Percentiles rank a stretch among this genome's conserved stretches.
Evolutionary conservation across 352 stramenopile species (phyloP).

Genomic region (Globisporangium nunn): DNA sequence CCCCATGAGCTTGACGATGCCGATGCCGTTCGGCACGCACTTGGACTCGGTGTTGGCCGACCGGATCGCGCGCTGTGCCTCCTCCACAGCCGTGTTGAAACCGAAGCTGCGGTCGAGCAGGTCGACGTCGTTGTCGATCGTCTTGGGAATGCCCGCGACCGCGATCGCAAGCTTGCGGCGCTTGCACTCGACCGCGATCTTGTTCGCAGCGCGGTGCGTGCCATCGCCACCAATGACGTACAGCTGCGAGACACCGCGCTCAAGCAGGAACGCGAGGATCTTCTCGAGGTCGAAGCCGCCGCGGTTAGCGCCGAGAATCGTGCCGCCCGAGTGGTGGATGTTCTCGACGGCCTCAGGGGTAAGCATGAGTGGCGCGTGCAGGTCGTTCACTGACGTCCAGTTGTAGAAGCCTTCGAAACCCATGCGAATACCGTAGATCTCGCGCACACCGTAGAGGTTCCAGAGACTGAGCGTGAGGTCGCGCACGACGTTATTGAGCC

Average conservation of each 20-base stretch:
- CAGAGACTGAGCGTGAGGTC: constrained; percentile 93
- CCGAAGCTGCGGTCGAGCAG: constrained; percentile 97
- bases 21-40: constrained; percentile 97
- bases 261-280: constrained; percentile 19
- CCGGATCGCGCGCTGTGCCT: constrained; percentile 90
- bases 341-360: constrained; percentile 71
- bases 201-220: constrained; percentile 95
- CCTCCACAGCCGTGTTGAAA: constrained; percentile 96
- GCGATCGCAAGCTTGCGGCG: constrained; percentile 85
- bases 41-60: constrained; percentile 89
- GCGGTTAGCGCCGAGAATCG: constrained; percentile 89
- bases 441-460: constrained; percentile 64
- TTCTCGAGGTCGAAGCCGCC: constrained; percentile 1
- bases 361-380: constrained; percentile 72
- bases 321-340: constrained; percentile 41
- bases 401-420: constrained; percentile 80
- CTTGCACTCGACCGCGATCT: constrained; percentile 74
- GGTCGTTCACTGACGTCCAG: constrained; percentile 69
- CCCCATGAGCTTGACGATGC: constrained; percentile 99
- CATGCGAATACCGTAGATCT: constrained; percentile 48
- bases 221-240: constrained; percentile 86
- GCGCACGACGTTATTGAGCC: constrained; percentile 74
- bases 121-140: constrained; percentile 99
- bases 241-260: background rate
- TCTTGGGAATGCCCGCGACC: constrained; percentile 97